A percentile compares a stretch with the other conserved stretches of the same genome.
These are phyloP conservation scores for Barnettozyma populi DNA, from an alignment of 805 yeast genomes.

Conservation along the genomic window DNA sequence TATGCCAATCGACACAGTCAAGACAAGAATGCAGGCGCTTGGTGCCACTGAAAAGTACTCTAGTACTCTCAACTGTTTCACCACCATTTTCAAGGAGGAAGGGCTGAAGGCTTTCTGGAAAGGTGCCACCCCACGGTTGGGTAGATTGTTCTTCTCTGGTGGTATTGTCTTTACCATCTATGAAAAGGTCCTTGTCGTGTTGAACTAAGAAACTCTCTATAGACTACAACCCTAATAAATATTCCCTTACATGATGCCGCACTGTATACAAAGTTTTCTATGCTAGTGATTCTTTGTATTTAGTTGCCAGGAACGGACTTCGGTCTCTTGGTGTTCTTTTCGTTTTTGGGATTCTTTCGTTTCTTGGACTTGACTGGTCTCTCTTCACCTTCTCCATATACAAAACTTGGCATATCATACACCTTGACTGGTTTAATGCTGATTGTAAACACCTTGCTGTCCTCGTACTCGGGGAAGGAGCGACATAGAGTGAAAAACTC, in stretches of 20 bases:
- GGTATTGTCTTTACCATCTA: constrained; percentile 96
- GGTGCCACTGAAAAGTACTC: constrained; percentile 67
- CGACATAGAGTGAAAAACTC: constrained; percentile 83
- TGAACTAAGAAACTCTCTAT: constrained; percentile 13
- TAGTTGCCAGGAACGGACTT: constrained; percentile 22
- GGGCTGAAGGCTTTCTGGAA: constrained; percentile 93
- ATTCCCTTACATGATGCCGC: neutral
- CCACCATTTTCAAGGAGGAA: constrained; percentile 73
- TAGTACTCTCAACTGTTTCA: constrained; percentile 79
- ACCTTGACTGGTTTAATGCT: constrained; percentile 69
- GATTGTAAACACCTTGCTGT: constrained; percentile 45
- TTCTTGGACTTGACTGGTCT: constrained; percentile 66
- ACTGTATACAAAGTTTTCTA: constrained; percentile 2
- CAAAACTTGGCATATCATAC: constrained; percentile 79
- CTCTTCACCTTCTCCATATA: constrained; percentile 71
- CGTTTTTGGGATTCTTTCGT: constrained; percentile 39
- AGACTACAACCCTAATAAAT: neutral
- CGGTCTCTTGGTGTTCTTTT: constrained; percentile 32
- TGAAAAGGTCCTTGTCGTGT: constrained; percentile 68
- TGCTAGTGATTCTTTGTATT: neutral
- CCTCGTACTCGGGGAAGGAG: constrained; percentile 64
- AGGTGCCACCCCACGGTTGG: constrained; percentile 96
- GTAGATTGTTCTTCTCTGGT: constrained; percentile 87
- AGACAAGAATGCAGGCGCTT: constrained; percentile 94
- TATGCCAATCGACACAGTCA: constrained; percentile 94